Percentiles rank a stretch among this genome's conserved stretches.
Conservation (phyloP, 192 early-diverging fungal species). For the Martensiomyces pterosporus region DNA sequence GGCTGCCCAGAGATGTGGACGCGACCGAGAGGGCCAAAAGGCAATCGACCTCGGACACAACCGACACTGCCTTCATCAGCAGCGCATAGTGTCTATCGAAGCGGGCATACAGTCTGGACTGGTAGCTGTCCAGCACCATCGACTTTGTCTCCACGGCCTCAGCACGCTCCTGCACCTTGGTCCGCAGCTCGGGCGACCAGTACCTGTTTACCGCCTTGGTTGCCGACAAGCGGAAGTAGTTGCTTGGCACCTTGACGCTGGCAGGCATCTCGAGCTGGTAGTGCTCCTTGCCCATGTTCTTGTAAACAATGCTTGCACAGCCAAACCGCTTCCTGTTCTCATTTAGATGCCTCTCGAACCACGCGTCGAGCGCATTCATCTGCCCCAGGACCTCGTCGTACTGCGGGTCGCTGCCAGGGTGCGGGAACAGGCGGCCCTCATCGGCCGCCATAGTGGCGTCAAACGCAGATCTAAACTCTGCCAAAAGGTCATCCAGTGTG, state of each 20-base stretch:
- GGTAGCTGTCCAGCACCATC: slow-evolving; percentile 69
- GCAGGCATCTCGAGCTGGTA: slow-evolving; percentile 90
- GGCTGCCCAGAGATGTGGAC: slow-evolving; percentile 64
- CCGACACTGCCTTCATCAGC: slow-evolving; percentile 68
- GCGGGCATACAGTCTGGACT: slow-evolving; percentile 67
- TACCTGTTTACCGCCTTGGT: slow-evolving; percentile 84
- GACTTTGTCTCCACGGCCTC: slow-evolving; percentile 80
- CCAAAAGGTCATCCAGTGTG: slow-evolving; percentile 56
- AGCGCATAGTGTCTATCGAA: slow-evolving; percentile 78
- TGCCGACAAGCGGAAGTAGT: slow-evolving; percentile 73
- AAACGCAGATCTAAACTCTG: slow-evolving; percentile 72
- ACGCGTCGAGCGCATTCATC: slow-evolving; percentile 58
- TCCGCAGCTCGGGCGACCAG: slow-evolving; percentile 65
- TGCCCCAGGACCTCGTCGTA: slow-evolving; percentile 67
- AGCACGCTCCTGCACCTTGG: slow-evolving; percentile 64
- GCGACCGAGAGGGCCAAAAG: slow-evolving; percentile 71
- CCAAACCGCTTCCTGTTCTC: slow-evolving; percentile 62
- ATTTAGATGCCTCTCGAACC: slow-evolving; percentile 64
- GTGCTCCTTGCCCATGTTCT: slow-evolving; percentile 92
- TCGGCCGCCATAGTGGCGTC: slow-evolving; percentile 59
- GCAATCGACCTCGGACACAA: slow-evolving; percentile 84
- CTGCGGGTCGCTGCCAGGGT: slow-evolving; percentile 68
- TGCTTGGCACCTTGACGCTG: slow-evolving; percentile 64
- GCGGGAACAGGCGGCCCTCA: slow-evolving; percentile 62
- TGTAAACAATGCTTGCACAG: slow-evolving; percentile 71